phyloP scores from a whole-genome alignment of 1,284 basidiomycete species.

The Marasmius fiardii region DNA sequence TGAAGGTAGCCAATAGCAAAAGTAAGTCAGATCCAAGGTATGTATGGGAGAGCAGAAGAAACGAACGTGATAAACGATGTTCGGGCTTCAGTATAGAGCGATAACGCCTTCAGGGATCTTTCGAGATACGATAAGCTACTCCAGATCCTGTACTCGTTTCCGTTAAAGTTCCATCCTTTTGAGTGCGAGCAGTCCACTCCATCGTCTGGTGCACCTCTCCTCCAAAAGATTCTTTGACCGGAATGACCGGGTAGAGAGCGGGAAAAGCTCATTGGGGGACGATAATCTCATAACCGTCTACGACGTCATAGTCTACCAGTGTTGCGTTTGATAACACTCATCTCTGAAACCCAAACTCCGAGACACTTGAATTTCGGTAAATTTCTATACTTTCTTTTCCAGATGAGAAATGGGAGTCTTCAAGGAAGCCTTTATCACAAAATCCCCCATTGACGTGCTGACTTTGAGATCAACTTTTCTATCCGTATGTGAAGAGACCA shows the following conservation, averaged over 20 bases:
- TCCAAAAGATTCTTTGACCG: neutral
- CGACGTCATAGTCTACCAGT: constrained; percentile 28
- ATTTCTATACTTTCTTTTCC: too few relatives aligned
- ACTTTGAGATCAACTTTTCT: too few relatives aligned
- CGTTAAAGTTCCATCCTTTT: constrained; percentile 21
- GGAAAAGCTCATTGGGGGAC: constrained; percentile 27
- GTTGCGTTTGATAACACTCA: neutral
- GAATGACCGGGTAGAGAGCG: constrained; percentile 28
- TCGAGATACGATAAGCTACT: constrained; percentile 24
- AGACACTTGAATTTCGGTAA: too few relatives aligned
- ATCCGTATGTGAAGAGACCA: too few relatives aligned
- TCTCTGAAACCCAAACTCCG: too few relatives aligned
- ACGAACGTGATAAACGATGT: constrained; percentile 13
- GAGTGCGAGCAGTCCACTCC: constrained; percentile 25
- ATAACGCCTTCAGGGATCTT: constrained; percentile 6
- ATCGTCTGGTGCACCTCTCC: constrained; percentile 16
- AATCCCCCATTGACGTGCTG: too few relatives aligned
- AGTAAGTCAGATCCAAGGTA: neutral
- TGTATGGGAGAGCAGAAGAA: neutral
- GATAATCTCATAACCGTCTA: constrained; percentile 29
- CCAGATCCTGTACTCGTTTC: constrained; percentile 20
- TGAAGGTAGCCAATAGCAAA: constrained; percentile 39
- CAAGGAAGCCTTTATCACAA: too few relatives aligned
- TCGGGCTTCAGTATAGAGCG: constrained; percentile 14
- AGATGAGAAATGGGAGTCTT: too few relatives aligned